These are phyloP conservation scores for Oryza punctata DNA, from an alignment of 176 grass and related monocot species.

Conservation along the genomic window DNA sequence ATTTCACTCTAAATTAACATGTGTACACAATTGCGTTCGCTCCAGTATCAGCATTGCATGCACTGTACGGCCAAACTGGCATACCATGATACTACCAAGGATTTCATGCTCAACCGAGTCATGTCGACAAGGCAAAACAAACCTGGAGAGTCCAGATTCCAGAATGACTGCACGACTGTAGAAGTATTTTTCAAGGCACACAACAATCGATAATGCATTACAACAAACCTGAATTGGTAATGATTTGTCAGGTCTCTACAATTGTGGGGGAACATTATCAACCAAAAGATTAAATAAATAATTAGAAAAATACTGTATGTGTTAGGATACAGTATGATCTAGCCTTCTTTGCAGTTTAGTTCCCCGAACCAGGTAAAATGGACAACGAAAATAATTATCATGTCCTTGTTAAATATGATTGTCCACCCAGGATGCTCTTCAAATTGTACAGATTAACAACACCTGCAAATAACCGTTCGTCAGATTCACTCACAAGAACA, in stretches of 20 bases:
- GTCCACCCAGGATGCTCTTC: conserved; percentile 36
- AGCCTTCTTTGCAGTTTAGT: conserved; percentile 25
- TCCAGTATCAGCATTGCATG: not conserved
- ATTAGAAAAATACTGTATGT: conserved; percentile 50
- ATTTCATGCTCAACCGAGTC: not conserved
- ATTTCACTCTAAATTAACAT: not conserved
- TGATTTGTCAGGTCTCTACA: conserved; percentile 43
- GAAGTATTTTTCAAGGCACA: not conserved
- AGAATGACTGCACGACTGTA: not conserved
- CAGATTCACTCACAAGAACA: conserved; percentile 2
- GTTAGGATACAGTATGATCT: conserved; percentile 54
- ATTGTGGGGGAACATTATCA: conserved; percentile 34
- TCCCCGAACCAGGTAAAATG: conserved; percentile 24
- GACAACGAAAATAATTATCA: conserved; percentile 29
- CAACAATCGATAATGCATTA: conserved; percentile 19
- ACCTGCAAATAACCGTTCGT: conserved; percentile 36
- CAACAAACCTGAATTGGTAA: conserved; percentile 28
- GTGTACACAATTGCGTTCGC: not conserved
- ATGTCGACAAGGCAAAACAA: not conserved
- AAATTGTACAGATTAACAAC: conserved; percentile 44
- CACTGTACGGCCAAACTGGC: not conserved
- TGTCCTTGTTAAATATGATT: conserved; percentile 45
- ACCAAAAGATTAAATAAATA: conserved; percentile 60
- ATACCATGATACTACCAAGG: not conserved
- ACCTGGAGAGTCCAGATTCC: not conserved